Base-by-base conservation (phyloP, 2,329 filamentous ascomycete species). In the Allantophomopsis lycopodina region DNA sequence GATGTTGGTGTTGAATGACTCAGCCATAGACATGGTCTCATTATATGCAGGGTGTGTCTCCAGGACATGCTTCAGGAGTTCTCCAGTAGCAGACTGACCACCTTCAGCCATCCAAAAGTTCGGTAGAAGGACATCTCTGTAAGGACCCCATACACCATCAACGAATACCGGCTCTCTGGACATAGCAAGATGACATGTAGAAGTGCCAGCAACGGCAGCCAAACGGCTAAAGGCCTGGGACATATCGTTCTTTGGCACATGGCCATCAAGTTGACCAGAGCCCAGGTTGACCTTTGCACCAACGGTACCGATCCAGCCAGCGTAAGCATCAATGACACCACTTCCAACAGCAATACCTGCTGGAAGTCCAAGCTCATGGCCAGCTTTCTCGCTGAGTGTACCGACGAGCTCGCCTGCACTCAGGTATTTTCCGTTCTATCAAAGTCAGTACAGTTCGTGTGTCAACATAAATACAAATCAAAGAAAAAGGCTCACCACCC, bases 221-320 rank as follows among this genome's bases (percentile, higher is more conserved):
- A 98, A 72, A 40, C 91, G 83, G 30, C 82, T 88, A 54, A 95
- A 96, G 5, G 89, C 89, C 60, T 95, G 87, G 2, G 81, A 75
- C n/a, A 91, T 74, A 55, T 94, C 86, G 60, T 94, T 93, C 55
- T 82, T 78, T 2, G 83, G 71, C 4, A 71, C 68, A 30, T 71
- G 71, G 43, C 73, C 67, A 55, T 81, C 79, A 32, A 89, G 69
- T 36, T 81, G 71, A 41, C 82, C 75, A 42, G 69, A 63, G 32
- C 71, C 69, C 13, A 93, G 72, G 48, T 86, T 73, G 50, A 95
- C 85, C 60, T 95, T 95, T 44, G 91, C 89, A 42, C 91, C 91
- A n/a, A 98, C 91, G 1, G 91, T 96, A 44, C 91, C 91, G 50
- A 98, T 91, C 91, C 91, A 98, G 47, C 91, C 91, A 43, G 91